These are phyloP conservation scores for Exobasidium cylindrosporum DNA, from an alignment of 1,284 basidiomycete species.

Conservation along the genomic window DNA sequence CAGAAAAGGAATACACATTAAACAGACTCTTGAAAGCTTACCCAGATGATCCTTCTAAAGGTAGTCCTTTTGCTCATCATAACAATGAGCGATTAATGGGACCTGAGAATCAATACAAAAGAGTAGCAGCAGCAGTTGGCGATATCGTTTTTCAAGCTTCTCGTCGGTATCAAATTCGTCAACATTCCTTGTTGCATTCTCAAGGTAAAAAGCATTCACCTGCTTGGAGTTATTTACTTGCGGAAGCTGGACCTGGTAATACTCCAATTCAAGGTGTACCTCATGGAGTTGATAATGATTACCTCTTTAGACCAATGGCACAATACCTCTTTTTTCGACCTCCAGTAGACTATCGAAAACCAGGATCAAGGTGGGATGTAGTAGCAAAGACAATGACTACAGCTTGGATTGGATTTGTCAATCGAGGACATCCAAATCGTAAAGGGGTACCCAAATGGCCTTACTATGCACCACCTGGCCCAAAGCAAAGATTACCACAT, in stretches of 20 bases:
- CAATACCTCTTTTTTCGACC: neutral
- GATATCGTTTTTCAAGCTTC: constrained; percentile 6
- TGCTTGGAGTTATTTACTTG: constrained; percentile 5
- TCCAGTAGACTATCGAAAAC: neutral
- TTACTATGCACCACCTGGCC: neutral
- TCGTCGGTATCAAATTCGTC: constrained; percentile 1
- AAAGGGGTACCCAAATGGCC: constrained; percentile 5
- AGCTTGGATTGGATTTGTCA: constrained; percentile 7
- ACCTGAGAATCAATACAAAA: constrained; percentile 1
- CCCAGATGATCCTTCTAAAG: neutral
- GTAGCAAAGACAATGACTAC: constrained; percentile 2
- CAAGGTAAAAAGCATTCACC: neutral
- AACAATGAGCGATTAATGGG: neutral
- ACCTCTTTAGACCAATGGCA: neutral
- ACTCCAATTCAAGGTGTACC: neutral
- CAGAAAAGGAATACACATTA: neutral
- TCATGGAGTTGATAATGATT: neutral
- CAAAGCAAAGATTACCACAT: neutral
- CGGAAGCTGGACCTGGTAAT: neutral
- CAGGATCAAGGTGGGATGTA: neutral
- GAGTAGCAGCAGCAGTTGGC: neutral
- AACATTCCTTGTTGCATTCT: neutral
- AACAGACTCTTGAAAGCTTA: neutral
- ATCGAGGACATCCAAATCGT: constrained; percentile 8
- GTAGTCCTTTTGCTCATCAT: neutral